Base-by-base conservation (phyloP, 768 basidiomycete genomes). In the Tephrocybe sp. region DNA sequence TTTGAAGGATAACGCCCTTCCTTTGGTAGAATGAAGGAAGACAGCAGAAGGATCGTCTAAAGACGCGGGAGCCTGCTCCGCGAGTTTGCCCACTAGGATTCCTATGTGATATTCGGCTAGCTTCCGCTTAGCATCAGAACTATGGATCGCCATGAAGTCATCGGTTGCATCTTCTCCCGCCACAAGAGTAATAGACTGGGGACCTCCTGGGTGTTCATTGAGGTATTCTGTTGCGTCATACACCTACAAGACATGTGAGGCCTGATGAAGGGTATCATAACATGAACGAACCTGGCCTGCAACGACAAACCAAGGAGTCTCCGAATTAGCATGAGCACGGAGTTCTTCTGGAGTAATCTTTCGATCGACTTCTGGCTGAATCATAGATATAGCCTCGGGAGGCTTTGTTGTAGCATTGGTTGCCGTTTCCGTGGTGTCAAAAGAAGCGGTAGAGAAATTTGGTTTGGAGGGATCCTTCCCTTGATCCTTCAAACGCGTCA, bases 131-230 rank as follows among this genome's bases (percentile, higher is more conserved):
- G 75, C 80, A 48, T 78, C 77, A 8, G 69, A 62, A n/a, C 77
- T 79, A 61, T 83, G 83, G 44, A 84, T 83, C 0, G 81, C 78
- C 62, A 83, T 69, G 61, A 84, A 86, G 51, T 86, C 83, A 12
- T 85, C 83, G 1, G 80, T 78, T 2, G 78, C 77, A 53, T 86
- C 83, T 53, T 82, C 70, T 0, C 82, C 82, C 1, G 81, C 81
- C 9, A 78, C 74, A 16, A 79, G 65, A 12, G 69, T 62, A 47
- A 85, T 86, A 2, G 79, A 78, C 46, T 79, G 73, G 0, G 70
- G 66, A 1, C 83, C 82, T 6, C 82, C 83, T 0, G 84, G 84
- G 57, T 86, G 84, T 12, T 79, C 77, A 4, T 72, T 66, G 35
- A 84, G 64, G 54, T 74, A 83, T 6, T 57, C 60, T 0, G 77